Base-by-base conservation (phyloP, 2,329 filamentous ascomycete species). In the Triangularia setosa region DNA sequence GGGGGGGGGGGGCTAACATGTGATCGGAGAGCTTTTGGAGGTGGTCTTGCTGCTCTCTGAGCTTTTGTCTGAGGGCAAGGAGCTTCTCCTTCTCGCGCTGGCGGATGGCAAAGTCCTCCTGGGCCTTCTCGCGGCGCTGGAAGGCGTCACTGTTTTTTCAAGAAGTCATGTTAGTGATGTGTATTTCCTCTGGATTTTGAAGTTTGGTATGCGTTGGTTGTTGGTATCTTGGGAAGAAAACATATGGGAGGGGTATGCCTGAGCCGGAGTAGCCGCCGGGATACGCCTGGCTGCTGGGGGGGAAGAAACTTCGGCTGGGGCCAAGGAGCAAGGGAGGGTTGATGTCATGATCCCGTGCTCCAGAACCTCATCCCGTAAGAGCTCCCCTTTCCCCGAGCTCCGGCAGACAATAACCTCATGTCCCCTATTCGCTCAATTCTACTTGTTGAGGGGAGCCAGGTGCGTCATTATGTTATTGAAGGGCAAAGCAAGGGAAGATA, bases 61-160 rank as follows among this genome's bases (percentile, higher is more conserved):
- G 85, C 82, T 87, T 87, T 81, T 85, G 83, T 79, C 86, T 89
- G 72, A 97, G 87, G 76, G 86, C 86, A 60, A 85, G 72, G 68
- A 97, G 89, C 92, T 97, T 97, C 82, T 93, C 88, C 81, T 88
- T 87, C 86, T 98, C 95, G 76, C 93, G 91, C 81, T 90, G 83
- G 74, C 87, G 87, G 80, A 99, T 93, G 80, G 90, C 91, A 72
- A 87, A 86, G 77, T 93, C 89, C 82, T 98, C 95, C 76, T 82
- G 84, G 71, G 94, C 94, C 76, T 89, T 86, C 81, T 99, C 95
- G 73, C 95, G 92, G 81, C 90, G 90, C 81, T 89, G 92, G 86
- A 97, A 99, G 64, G 92, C 87, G 76, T 99, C 94, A 72, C 94
- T 96, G 70, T 72, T 56, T 33, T 23, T 14, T 40, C 18, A 30